Evolutionary conservation across 495 filamentous ascomycete genomes (phyloP).

Genomic region (Chlorociboria aeruginascens): DNA sequence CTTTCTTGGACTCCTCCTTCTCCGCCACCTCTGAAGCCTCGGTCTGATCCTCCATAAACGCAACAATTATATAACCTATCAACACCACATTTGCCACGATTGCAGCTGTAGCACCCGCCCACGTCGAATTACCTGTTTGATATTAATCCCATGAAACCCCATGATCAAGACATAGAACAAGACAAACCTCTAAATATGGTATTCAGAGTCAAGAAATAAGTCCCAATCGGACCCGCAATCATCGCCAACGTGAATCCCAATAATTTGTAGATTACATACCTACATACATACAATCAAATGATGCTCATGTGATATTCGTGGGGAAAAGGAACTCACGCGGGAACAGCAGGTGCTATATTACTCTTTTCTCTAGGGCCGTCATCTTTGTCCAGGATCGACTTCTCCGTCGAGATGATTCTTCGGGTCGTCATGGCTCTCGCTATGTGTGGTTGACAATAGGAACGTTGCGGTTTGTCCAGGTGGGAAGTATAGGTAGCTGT

Average conservation of each 20-base stretch:
- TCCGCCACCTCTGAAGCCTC: slow-evolving; percentile 27
- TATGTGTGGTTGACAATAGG: neutral
- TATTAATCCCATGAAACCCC: neutral
- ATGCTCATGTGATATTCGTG: slow-evolving; percentile 6
- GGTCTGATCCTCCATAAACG: slow-evolving; percentile 80
- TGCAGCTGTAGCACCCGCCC: slow-evolving; percentile 72
- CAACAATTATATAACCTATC: slow-evolving; percentile 81
- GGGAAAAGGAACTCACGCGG: slow-evolving; percentile 44
- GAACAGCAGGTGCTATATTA: slow-evolving; percentile 54
- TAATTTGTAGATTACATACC: slow-evolving; percentile 80
- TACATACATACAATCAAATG: slow-evolving; percentile 23
- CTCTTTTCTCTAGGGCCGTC: slow-evolving; percentile 31
- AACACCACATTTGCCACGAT: slow-evolving; percentile 85
- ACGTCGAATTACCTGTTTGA: slow-evolving; percentile 68
- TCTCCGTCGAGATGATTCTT: slow-evolving; percentile 42
- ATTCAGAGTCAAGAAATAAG: slow-evolving; percentile 74
- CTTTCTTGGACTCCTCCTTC: slow-evolving; percentile 46
- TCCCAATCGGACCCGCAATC: slow-evolving; percentile 71
- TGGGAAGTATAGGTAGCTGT: neutral
- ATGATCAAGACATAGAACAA: slow-evolving; percentile 5
- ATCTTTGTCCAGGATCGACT: slow-evolving; percentile 40
- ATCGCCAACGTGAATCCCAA: slow-evolving; percentile 85
- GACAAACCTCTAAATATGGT: slow-evolving; percentile 62
- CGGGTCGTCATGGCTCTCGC: slow-evolving; percentile 43
- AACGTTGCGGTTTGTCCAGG: neutral